A percentile compares a stretch with the other conserved stretches of the same genome.
phyloP scores from a whole-genome alignment of 176 grass and related monocot genomes.

The Musa acuminata region DNA sequence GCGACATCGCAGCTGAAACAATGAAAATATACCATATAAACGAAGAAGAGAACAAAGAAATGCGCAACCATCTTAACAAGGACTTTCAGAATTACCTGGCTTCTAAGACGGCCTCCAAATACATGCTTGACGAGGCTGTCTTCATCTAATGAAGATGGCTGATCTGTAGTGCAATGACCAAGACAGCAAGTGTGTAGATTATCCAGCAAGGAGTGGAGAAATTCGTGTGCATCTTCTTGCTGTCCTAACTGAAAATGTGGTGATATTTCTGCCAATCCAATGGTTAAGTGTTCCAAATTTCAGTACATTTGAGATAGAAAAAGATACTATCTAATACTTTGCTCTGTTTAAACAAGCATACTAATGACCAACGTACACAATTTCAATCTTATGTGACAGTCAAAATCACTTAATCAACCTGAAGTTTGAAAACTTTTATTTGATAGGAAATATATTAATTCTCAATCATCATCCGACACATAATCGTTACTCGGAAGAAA shows the following conservation, averaged over 20 bases:
- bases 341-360: too few relatives aligned
- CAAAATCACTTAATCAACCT: too few relatives aligned
- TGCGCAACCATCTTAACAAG: neutral
- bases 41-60: conserved; percentile 8
- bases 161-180: conserved; percentile 27
- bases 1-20: conserved; percentile 59
- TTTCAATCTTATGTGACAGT: too few relatives aligned
- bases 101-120: conserved; percentile 69
- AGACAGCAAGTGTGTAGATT: conserved; percentile 54
- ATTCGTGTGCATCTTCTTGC: conserved; percentile 95
- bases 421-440: too few relatives aligned
- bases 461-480: too few relatives aligned
- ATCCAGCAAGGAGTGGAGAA: conserved; percentile 65
- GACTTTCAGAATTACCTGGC: conserved; percentile 45
- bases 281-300: conserved; percentile 37
- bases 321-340: neutral
- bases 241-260: conserved; percentile 51
- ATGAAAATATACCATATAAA: conserved; percentile 9
- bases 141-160: conserved; percentile 38
- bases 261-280: conserved; percentile 56
- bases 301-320: neutral
- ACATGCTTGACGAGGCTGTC: conserved; percentile 75
- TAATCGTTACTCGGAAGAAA: too few relatives aligned
- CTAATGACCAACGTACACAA: too few relatives aligned
- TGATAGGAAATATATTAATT: too few relatives aligned